Base-by-base conservation (phyloP, 1,284 basidiomycete species). In the Ustilago vetiveriae region DNA sequence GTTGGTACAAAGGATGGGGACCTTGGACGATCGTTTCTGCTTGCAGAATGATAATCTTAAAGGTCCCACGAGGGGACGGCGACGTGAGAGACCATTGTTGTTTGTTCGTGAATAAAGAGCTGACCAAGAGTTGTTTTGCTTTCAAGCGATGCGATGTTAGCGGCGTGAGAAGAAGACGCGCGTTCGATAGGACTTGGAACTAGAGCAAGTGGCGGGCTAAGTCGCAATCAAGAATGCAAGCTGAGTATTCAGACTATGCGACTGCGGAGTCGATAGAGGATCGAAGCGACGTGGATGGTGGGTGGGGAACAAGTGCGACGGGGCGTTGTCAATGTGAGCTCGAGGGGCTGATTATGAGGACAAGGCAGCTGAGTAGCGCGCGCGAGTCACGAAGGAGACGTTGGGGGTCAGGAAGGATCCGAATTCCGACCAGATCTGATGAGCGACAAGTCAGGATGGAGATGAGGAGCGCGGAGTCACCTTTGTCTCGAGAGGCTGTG, bases 51-150 rank as follows among this genome's bases (percentile, higher is more conserved):
- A 38, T 33, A 46, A 29, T 58, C 46, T 44, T 64, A 70, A 40
- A 55, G 67, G 41, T 43, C 60, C 67, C 67, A 53, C 33, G 42
- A 51, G 56, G 67, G 67, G 60, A 41, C 35, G 60, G 49, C 56
- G 60, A 56, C 42, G 52, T 26, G 19, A 32, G 45, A 51, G 24
- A 52, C 22, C 60, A 64, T 70, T 43, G 24, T 42, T 17, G 24
- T 42, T 17, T 30, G 46, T 37, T 26, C 24, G n/a, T n/a, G n/a
- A n/a, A n/a, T n/a, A n/a, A n/a, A n/a, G n/a, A n/a, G n/a, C n/a
- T n/a, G n/a, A n/a, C n/a, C n/a, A n/a, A n/a, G n/a, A n/a, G n/a
- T n/a, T 43, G 26, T 27, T 32, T 21, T 45, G 30, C 14, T 22
- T 29, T 43, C 30, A 40, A 16, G 22, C 10, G 21, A 14, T 22